Percentiles rank a stretch among this genome's conserved stretches.
phyloP scores from a whole-genome alignment of 2,329 filamentous ascomycete genomes.

The Aspergillus pseudoglaucus region DNA sequence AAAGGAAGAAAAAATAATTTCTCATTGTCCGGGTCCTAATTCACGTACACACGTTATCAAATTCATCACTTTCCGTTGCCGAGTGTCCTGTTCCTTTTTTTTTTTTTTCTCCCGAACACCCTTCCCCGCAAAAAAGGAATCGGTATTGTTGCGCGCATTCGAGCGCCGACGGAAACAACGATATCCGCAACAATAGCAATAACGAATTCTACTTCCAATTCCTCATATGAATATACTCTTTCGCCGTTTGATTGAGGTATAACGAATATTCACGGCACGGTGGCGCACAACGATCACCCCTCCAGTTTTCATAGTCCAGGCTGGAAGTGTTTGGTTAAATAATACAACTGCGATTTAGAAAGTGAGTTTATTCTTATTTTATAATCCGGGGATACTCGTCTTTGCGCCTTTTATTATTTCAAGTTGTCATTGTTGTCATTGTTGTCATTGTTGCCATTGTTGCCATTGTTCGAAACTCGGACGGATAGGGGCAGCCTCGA shows the following conservation, averaged over 20 bases:
- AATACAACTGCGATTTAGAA: neutral
- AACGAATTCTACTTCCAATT: too few relatives aligned
- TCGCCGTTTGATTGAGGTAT: neutral
- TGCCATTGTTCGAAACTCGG: neutral
- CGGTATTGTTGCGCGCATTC: too few relatives aligned
- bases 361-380: neutral
- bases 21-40: too few relatives aligned
- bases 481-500: neutral
- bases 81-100: too few relatives aligned
- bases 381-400: neutral
- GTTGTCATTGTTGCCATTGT: neutral
- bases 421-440: neutral
- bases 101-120: too few relatives aligned
- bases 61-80: too few relatives aligned
- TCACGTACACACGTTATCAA: too few relatives aligned
- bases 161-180: too few relatives aligned
- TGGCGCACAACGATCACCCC: neutral
- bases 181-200: too few relatives aligned
- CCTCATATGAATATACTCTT: too few relatives aligned
- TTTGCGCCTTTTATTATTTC: neutral
- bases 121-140: too few relatives aligned
- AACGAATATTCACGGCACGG: neutral
- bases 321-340: neutral
- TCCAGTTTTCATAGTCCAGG: neutral
- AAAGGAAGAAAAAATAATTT: too few relatives aligned